Percentiles rank a stretch among this genome's conserved stretches.
Evolutionary conservation across 2,329 filamentous ascomycete genomes (phyloP).

Genomic region (Cordyceps cateniannulata): DNA sequence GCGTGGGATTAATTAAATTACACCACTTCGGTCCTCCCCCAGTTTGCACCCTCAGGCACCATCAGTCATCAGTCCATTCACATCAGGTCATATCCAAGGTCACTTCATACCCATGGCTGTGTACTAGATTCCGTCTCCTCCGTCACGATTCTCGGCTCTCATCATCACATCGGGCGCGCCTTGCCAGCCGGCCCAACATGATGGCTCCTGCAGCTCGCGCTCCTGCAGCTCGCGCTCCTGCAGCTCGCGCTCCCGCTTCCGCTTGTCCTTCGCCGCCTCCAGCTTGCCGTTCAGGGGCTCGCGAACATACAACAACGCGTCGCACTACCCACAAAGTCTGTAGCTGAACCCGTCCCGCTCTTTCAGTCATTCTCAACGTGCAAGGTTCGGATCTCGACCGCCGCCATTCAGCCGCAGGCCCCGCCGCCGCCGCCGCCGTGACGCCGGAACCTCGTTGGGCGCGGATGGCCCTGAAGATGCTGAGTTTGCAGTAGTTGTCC

Average conservation of each 20-base stretch:
- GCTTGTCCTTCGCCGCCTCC: neutral
- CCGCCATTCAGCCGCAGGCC: neutral
- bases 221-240: neutral
- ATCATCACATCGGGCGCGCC: neutral
- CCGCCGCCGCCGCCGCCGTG: neutral
- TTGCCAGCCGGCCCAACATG: neutral
- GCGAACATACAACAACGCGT: neutral
- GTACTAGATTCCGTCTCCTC: neutral
- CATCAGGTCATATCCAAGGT: neutral
- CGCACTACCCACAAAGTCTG: neutral
- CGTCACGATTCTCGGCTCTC: neutral
- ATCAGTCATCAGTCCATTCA: neutral
- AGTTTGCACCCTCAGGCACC: neutral
- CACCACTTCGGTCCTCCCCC: neutral
- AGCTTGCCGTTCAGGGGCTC: neutral
- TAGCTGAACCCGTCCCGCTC: too few species aligned
- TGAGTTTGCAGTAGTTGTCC: neutral
- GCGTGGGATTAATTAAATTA: neutral
- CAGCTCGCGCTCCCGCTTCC: neutral
- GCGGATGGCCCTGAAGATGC: neutral
- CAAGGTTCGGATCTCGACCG: neutral
- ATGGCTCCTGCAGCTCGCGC: too few species aligned
- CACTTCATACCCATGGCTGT: neutral
- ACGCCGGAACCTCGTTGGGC: neutral
- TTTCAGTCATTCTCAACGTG: neutral